Conservation (phyloP, 2,329 filamentous ascomycete genomes). For the Phyllosticta citrichinensis region DNA sequence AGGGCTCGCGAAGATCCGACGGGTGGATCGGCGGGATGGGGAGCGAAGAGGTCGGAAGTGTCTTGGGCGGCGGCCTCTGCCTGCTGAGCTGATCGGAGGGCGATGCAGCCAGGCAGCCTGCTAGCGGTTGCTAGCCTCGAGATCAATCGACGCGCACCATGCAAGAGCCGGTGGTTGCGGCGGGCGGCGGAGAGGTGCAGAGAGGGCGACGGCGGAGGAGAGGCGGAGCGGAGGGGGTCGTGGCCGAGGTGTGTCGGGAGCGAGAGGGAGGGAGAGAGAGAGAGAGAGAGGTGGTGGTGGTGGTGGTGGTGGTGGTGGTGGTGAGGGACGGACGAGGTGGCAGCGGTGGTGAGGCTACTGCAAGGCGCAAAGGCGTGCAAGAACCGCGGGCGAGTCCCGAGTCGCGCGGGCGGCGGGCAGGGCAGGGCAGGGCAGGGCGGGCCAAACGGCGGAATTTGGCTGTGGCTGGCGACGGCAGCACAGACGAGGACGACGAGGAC, state of each 20-base stretch:
- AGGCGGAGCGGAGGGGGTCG: neutral
- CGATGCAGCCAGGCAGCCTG: slow-evolving; percentile 11
- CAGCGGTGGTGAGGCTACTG: neutral
- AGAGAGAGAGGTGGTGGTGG: neutral
- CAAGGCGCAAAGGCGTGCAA: neutral
- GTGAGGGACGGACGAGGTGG: neutral
- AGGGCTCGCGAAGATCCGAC: neutral
- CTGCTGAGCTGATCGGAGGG: slow-evolving; percentile 9
- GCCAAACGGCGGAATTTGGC: neutral
- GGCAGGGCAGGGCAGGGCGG: neutral
- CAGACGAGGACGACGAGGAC: too few species aligned
- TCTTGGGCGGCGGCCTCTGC: slow-evolving; percentile 2
- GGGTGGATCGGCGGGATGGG: neutral
- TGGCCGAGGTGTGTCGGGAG: neutral
- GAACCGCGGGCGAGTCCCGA: neutral
- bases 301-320: neutral
- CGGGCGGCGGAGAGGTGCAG: neutral
- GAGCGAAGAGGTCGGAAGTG: neutral
- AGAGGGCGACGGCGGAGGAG: neutral
- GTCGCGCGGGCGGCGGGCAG: neutral
- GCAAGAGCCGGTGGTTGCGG: neutral
- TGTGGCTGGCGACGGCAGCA: too few species aligned
- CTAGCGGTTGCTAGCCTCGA: slow-evolving; percentile 10
- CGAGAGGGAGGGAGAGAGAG: neutral
- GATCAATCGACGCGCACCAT: slow-evolving; percentile 8